Evolutionary conservation across 805 yeast genomes (phyloP).

Genomic region (Metschnikowia amazonensis): DNA sequence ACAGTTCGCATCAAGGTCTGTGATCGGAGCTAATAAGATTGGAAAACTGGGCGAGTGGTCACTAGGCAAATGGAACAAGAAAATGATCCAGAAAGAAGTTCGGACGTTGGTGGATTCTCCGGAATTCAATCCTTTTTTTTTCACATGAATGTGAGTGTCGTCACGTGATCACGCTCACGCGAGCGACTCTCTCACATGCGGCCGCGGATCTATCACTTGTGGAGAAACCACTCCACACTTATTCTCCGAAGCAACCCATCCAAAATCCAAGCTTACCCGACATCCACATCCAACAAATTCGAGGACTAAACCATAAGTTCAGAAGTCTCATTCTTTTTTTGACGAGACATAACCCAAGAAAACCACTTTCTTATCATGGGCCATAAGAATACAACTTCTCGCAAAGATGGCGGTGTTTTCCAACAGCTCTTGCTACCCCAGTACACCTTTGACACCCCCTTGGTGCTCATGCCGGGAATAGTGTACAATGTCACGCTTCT

Average conservation of each 20-base stretch:
- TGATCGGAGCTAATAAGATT: too few relatives aligned
- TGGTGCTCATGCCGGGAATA: slow-evolving; percentile 59
- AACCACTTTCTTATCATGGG: background rate
- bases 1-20: too few relatives aligned
- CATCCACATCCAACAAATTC: background rate
- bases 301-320: background rate
- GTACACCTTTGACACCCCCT: slow-evolving; percentile 39
- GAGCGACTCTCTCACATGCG: background rate
- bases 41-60: too few relatives aligned
- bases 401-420: slow-evolving; percentile 9
- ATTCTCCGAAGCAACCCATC: background rate
- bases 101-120: too few relatives aligned
- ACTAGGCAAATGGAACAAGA: too few relatives aligned
- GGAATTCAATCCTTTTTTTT: too few relatives aligned
- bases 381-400: slow-evolving; percentile 3
- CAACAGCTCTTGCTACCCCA: slow-evolving; percentile 33
- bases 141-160: background rate
- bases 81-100: too few relatives aligned
- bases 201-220: background rate
- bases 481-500: slow-evolving; percentile 55
- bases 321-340: background rate
- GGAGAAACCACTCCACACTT: background rate
- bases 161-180: background rate
- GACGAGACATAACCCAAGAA: too few relatives aligned
- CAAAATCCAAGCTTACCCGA: background rate